These are phyloP conservation scores for Boletus sp. DNA, from an alignment of 768 basidiomycete genomes.

Conservation along the genomic window DNA sequence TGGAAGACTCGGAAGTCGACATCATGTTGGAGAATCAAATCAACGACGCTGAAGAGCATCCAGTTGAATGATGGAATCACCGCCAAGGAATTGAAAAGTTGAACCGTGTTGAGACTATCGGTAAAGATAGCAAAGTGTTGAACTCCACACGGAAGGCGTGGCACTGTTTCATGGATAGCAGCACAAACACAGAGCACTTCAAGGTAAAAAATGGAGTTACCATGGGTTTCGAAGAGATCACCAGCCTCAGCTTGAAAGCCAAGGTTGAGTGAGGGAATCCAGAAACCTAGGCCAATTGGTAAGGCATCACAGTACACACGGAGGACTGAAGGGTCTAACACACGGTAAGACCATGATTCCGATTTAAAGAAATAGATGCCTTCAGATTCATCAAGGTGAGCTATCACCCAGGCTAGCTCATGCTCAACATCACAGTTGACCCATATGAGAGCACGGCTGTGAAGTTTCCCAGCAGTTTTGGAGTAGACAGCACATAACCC, in stretches of 20 bases:
- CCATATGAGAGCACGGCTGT: neutral
- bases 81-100: too few relatives aligned
- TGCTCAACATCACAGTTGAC: too few relatives aligned
- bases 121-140: too few relatives aligned
- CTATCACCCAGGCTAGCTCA: conserved; percentile 29
- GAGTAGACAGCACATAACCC: conserved; percentile 33
- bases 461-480: conserved; percentile 32
- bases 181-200: too few relatives aligned
- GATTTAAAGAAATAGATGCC: conserved; percentile 25
- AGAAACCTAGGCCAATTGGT: conserved; percentile 20
- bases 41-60: too few relatives aligned
- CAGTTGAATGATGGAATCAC: neutral
- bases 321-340: neutral
- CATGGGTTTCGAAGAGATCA: neutral
- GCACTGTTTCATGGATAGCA: too few relatives aligned
- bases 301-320: conserved; percentile 27
- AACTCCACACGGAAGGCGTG: too few relatives aligned
- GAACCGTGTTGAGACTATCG: too few relatives aligned
- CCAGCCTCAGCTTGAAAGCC: conserved; percentile 23
- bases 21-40: too few relatives aligned
- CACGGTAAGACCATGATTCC: conserved; percentile 7
- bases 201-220: too few relatives aligned
- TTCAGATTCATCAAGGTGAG: too few relatives aligned
- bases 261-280: conserved; percentile 14
- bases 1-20: too few relatives aligned